phyloP scores from a whole-genome alignment of 202 grass and related monocot genomes.

The Panicum hallii region DNA sequence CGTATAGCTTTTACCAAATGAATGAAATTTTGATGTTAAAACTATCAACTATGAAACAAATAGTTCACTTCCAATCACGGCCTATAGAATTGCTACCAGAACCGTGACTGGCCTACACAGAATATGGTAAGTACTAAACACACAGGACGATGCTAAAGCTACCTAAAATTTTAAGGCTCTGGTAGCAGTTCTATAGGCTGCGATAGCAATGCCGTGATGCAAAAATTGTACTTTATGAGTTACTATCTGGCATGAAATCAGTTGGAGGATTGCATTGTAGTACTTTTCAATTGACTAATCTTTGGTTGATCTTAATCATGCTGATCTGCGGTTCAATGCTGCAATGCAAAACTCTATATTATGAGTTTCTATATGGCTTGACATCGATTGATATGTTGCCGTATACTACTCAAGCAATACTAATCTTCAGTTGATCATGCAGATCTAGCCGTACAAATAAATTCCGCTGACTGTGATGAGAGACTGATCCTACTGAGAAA shows the following conservation, averaged over 20 bases:
- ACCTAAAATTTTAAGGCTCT: neutral
- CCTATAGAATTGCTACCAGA: too few relatives aligned
- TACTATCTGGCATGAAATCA: neutral
- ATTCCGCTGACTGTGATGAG: constrained; percentile 49
- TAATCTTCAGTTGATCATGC: constrained; percentile 45
- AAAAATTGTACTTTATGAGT: neutral
- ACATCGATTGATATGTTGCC: neutral
- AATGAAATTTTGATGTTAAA: neutral
- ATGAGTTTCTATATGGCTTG: neutral
- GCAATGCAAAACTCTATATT: neutral
- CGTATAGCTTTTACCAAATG: neutral
- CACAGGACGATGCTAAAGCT: too few relatives aligned
- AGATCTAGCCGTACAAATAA: constrained; percentile 68
- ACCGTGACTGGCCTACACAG: too few relatives aligned
- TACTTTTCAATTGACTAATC: constrained; percentile 22
- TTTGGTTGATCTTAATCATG: constrained; percentile 21
- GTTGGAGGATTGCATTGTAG: constrained; percentile 1
- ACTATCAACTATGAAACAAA: too few relatives aligned
- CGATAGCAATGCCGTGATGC: neutral
- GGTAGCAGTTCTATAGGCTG: neutral
- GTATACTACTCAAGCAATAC: neutral
- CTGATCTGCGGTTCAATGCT: constrained; percentile 42
- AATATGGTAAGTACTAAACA: too few relatives aligned
- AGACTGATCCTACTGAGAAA: constrained; percentile 60
- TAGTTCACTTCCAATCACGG: too few relatives aligned